phyloP scores from a whole-genome alignment of 768 basidiomycete genomes.

The Symmetrospora coprosmae region DNA sequence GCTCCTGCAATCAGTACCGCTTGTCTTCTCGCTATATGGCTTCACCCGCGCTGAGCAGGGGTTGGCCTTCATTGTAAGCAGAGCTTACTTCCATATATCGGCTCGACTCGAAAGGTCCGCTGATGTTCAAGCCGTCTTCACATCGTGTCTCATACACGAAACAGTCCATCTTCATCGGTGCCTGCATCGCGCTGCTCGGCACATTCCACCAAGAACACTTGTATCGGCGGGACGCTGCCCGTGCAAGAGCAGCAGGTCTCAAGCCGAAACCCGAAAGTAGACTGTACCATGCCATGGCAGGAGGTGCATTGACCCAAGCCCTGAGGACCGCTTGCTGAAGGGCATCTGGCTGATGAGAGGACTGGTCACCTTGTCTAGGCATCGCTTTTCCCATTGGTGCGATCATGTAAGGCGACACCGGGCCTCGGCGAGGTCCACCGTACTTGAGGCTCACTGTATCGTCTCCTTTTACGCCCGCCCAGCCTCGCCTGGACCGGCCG shows the following conservation, averaged over 20 bases:
- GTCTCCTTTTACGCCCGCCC: too few species aligned
- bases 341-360: too few species aligned
- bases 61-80: too few species aligned
- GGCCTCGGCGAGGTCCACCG: too few species aligned
- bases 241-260: not conserved
- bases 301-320: too few species aligned
- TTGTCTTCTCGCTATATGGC: constrained; percentile 13
- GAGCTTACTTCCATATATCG: too few species aligned
- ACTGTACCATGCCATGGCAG: constrained; percentile 14
- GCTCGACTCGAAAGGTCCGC: too few species aligned
- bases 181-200: not conserved
- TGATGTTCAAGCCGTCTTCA: too few species aligned
- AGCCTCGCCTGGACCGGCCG: constrained; percentile 17
- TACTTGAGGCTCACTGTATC: too few species aligned
- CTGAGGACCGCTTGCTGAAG: too few species aligned
- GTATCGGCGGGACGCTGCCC: not conserved
- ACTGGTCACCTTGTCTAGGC: too few species aligned
- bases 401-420: constrained; percentile 15
- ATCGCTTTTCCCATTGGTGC: not conserved
- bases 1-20: constrained; percentile 7
- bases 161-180: constrained; percentile 12
- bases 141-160: too few species aligned
- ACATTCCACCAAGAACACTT: constrained; percentile 9
- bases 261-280: constrained; percentile 14
- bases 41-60: constrained; percentile 1